Conservation (phyloP, 2,329 filamentous ascomycete species). For the Clarireedia monteithiana region DNA sequence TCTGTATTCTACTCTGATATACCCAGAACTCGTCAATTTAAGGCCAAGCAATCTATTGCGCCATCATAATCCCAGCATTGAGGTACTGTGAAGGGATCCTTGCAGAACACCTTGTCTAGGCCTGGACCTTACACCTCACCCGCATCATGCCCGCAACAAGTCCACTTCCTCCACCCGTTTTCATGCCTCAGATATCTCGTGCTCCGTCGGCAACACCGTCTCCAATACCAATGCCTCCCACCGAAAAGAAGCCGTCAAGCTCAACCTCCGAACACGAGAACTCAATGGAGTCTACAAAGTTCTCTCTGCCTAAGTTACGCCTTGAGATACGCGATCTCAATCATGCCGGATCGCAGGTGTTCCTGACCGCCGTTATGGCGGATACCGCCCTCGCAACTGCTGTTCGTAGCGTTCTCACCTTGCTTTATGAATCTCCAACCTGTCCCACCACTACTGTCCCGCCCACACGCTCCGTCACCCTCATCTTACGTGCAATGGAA, state of each 20-base stretch:
- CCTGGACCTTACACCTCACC: not conserved
- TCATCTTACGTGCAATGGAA: constrained; percentile 69
- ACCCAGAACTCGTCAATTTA: not conserved
- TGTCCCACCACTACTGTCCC: constrained; percentile 36
- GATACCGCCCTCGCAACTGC: constrained; percentile 53
- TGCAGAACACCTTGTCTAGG: constrained; percentile 9
- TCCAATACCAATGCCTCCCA: constrained; percentile 11
- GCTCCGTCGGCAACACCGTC: constrained; percentile 7
- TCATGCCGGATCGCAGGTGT: constrained; percentile 54
- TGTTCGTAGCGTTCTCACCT: constrained; percentile 58
- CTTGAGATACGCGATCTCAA: constrained; percentile 51
- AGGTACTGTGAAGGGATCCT: not conserved
- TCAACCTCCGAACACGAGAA: not conserved
- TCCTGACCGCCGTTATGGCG: constrained; percentile 60
- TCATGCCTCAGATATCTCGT: constrained; percentile 21
- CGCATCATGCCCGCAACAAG: constrained; percentile 16
- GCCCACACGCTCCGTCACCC: constrained; percentile 75
- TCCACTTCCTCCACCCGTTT: constrained; percentile 16
- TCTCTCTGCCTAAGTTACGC: constrained; percentile 47
- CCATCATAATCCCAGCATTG: not conserved
- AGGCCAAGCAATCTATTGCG: not conserved
- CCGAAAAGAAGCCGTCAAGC: not conserved
- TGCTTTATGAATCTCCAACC: constrained; percentile 56
- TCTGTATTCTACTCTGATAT: no score
- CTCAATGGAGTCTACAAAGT: constrained; percentile 19